phyloP scores from a whole-genome alignment of 768 basidiomycete species.

The Dioszegia crocea region DNA sequence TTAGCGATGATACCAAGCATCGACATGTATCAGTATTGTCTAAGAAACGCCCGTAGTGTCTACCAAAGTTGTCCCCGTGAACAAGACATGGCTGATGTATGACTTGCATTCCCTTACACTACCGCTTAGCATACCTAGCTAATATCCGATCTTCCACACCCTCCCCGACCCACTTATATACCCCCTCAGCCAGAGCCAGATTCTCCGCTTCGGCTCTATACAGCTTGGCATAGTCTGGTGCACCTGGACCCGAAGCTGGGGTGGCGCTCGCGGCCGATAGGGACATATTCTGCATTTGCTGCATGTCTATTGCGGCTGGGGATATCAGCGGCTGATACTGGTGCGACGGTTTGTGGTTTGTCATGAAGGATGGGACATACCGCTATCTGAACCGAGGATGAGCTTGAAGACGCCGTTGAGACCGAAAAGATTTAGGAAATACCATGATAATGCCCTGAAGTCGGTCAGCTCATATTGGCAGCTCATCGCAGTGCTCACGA shows the following conservation, averaged over 20 bases:
- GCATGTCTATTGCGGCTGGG: conserved; percentile 72
- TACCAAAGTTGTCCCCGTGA: too few relatives aligned
- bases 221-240: conserved; percentile 79
- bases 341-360: too few relatives aligned
- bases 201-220: conserved; percentile 91
- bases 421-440: conserved; percentile 98
- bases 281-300: conserved; percentile 36
- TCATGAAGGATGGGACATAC: too few relatives aligned
- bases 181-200: conserved; percentile 80
- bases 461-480: not conserved
- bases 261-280: conserved; percentile 43
- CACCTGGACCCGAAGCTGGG: conserved; percentile 51
- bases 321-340: not conserved
- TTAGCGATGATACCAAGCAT: too few relatives aligned
- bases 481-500: not conserved
- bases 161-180: conserved; percentile 76
- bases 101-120: too few relatives aligned
- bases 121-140: conserved; percentile 64
- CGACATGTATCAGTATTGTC: too few relatives aligned
- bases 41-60: too few relatives aligned
- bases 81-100: too few relatives aligned
- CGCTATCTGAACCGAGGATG: conserved; percentile 81
- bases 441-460: conserved; percentile 75
- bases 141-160: conserved; percentile 76
- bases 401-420: conserved; percentile 92